Conservation (phyloP, 371 early-diverging fungal genomes). For the Dinochytrium kinnereticum region DNA sequence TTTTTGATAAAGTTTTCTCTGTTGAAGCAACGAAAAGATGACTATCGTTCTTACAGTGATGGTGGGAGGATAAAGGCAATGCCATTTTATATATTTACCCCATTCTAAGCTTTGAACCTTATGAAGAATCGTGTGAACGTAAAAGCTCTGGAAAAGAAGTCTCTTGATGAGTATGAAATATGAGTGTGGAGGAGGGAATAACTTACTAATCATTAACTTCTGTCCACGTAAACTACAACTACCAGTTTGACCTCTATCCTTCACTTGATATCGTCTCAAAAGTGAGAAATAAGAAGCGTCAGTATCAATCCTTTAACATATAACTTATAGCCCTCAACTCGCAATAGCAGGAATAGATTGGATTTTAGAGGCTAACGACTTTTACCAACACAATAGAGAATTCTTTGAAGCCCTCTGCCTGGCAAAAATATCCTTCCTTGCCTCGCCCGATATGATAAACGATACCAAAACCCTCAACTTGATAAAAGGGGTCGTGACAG, state of each 20-base stretch:
- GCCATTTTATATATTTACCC: not conserved
- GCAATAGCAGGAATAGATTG: not conserved
- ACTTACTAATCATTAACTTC: no score
- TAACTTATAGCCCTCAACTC: not conserved
- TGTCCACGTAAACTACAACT: not conserved
- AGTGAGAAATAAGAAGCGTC: no score
- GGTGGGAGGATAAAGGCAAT: not conserved
- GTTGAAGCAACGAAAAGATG: not conserved
- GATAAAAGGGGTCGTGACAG: not conserved
- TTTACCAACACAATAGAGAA: not conserved
- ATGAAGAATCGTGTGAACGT: not conserved
- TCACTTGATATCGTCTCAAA: not conserved
- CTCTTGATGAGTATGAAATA: not conserved
- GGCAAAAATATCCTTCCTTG: not conserved
- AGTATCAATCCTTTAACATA: no score
- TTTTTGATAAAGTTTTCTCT: not conserved
- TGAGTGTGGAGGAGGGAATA: no score
- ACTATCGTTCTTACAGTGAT: not conserved
- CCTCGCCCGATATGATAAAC: not conserved
- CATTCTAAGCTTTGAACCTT: not conserved
- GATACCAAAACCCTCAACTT: not conserved
- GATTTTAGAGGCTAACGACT: slow-evolving; percentile 1
- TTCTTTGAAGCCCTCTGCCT: slow-evolving; percentile 5
- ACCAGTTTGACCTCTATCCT: not conserved
- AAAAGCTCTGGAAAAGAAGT: not conserved